Evolutionary conservation across 2,329 filamentous ascomycete species (phyloP).

Genomic region (Aspergillus tanneri): DNA sequence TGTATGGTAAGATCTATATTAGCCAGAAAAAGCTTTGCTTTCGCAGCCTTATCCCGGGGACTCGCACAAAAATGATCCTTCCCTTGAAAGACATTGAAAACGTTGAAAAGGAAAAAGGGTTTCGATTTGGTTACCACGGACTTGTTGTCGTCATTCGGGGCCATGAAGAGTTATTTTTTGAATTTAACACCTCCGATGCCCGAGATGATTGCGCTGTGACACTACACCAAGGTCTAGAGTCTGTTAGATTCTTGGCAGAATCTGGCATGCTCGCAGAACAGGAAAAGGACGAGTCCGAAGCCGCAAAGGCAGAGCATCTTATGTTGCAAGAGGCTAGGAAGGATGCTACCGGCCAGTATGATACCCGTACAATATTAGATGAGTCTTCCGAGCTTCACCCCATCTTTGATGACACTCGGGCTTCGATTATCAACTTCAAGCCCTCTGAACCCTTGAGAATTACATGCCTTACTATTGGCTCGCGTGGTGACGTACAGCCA

Average conservation of each 20-base stretch:
- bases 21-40: slow-evolving; percentile 88
- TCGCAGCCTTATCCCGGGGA: slow-evolving; percentile 83
- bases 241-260: slow-evolving; percentile 67
- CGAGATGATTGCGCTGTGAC: slow-evolving; percentile 89
- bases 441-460: slow-evolving; percentile 75
- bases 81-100: slow-evolving; percentile 91
- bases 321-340: slow-evolving; percentile 72
- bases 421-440: slow-evolving; percentile 89
- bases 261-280: slow-evolving; percentile 66
- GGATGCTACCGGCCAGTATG: slow-evolving; percentile 39
- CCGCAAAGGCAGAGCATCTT: slow-evolving; percentile 76
- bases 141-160: slow-evolving; percentile 90
- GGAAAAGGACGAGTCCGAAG: slow-evolving; percentile 68
- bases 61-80: slow-evolving; percentile 86
- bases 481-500: slow-evolving; percentile 91
- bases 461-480: slow-evolving; percentile 94
- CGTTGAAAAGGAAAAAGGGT: slow-evolving; percentile 91
- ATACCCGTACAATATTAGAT: slow-evolving; percentile 22
- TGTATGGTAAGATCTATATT: slow-evolving; percentile 96
- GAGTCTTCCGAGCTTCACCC: slow-evolving; percentile 57
- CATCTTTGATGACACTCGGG: slow-evolving; percentile 86
- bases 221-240: slow-evolving; percentile 73
- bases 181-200: slow-evolving; percentile 74
- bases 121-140: slow-evolving; percentile 85
- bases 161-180: slow-evolving; percentile 95